phyloP scores from a whole-genome alignment of 352 stramenopile species.

The Globisporangium nodosum region DNA sequence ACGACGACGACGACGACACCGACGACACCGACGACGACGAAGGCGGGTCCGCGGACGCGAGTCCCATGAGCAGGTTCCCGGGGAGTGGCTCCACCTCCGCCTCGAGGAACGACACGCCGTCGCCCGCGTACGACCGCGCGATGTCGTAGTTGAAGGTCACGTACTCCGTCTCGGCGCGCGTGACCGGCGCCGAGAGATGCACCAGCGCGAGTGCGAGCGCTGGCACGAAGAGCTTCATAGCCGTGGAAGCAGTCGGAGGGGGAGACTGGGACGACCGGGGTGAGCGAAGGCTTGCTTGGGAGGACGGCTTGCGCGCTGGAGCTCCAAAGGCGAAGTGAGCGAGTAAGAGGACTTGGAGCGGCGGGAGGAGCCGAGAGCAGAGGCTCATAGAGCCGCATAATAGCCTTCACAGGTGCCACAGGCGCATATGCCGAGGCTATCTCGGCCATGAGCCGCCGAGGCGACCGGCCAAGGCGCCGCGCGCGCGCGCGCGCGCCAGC shows the following conservation, averaged over 20 bases:
- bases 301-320: neutral
- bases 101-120: slow-evolving; percentile 10
- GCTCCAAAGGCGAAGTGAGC: slow-evolving; percentile 1
- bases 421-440: neutral
- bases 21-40: neutral
- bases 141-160: slow-evolving; percentile 14
- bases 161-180: neutral
- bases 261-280: neutral
- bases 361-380: neutral
- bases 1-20: neutral
- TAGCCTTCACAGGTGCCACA: too few species aligned
- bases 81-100: slow-evolving; percentile 3
- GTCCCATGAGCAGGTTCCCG: slow-evolving; percentile 3
- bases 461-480: neutral
- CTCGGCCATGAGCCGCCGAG: neutral
- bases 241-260: neutral
- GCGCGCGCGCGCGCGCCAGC: neutral
- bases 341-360: neutral
- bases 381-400: too few species aligned
- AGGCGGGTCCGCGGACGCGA: neutral
- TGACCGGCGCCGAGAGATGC: neutral
- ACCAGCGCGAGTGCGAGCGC: neutral
- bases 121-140: slow-evolving; percentile 4
- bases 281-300: neutral
- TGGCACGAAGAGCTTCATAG: slow-evolving; percentile 1